phyloP scores from a whole-genome alignment of 495 filamentous ascomycete species.

The Melanomma pulvis-pyrius region DNA sequence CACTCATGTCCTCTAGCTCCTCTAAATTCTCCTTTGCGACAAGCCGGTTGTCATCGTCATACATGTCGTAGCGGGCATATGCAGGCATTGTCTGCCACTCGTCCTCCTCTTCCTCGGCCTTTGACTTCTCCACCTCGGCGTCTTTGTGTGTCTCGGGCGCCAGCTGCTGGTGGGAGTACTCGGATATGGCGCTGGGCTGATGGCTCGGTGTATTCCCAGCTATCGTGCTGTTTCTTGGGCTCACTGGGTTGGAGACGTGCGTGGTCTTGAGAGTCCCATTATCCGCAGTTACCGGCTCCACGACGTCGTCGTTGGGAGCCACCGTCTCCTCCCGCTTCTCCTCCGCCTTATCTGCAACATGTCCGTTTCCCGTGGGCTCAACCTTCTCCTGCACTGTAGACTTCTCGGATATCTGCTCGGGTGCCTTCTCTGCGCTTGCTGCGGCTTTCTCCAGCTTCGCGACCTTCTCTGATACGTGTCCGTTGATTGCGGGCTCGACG shows the following conservation, averaged over 20 bases:
- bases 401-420: neutral
- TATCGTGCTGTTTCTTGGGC: conserved; percentile 9
- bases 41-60: conserved; percentile 88
- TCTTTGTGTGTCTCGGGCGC: conserved; percentile 52
- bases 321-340: neutral
- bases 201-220: conserved; percentile 4
- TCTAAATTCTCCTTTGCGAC: conserved; percentile 76
- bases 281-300: neutral
- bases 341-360: neutral
- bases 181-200: conserved; percentile 59
- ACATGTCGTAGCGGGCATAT: conserved; percentile 86
- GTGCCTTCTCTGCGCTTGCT: neutral
- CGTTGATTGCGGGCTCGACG: conserved; percentile 2
- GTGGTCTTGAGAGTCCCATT: neutral
- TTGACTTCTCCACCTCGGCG: conserved; percentile 53
- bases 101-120: conserved; percentile 58
- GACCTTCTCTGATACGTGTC: neutral
- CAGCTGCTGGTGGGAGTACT: conserved; percentile 90
- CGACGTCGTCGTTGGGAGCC: neutral
- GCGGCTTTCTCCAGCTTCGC: neutral
- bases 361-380: neutral
- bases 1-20: conserved; percentile 69
- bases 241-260: neutral
- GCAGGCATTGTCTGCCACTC: conserved; percentile 95
- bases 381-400: neutral